Conservation (phyloP, 1,284 basidiomycete species). For the Puccinia hordei region DNA sequence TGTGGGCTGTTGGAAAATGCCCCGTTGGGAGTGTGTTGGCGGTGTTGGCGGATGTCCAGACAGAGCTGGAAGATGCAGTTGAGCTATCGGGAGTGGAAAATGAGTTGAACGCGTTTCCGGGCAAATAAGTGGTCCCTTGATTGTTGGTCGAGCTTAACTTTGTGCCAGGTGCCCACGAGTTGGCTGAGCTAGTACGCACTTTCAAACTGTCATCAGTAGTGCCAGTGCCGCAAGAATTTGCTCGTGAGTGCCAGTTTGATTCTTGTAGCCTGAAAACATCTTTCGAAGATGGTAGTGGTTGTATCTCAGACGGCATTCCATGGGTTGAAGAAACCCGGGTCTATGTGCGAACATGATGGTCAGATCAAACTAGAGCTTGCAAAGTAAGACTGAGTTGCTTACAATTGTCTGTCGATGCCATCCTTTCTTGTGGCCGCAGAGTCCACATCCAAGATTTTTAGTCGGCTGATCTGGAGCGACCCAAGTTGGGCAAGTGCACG, state of each 20-base stretch:
- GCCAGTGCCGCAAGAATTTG: not conserved
- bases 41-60: not conserved
- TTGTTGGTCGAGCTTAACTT: not conserved
- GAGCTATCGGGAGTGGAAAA: not conserved
- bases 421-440: conserved; percentile 46
- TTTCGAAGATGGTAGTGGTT: not conserved
- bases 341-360: not conserved
- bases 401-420: conserved; percentile 43
- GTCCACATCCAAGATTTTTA: conserved; percentile 16
- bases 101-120: not conserved
- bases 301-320: not conserved
- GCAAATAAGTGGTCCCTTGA: not conserved
- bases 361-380: not conserved
- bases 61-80: not conserved
- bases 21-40: not conserved
- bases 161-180: conserved; percentile 19
- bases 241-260: not conserved
- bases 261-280: not conserved
- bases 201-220: not conserved
- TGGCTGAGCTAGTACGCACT: not conserved
- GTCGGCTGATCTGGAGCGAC: conserved; percentile 20
- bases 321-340: conserved; percentile 4
- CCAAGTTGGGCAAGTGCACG: conserved; percentile 43
- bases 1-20: not conserved
- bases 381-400: not conserved